Percentiles rank a stretch among this genome's conserved stretches.
phyloP scores from a whole-genome alignment of 1,284 basidiomycete species.

The Cronartium quercuum region DNA sequence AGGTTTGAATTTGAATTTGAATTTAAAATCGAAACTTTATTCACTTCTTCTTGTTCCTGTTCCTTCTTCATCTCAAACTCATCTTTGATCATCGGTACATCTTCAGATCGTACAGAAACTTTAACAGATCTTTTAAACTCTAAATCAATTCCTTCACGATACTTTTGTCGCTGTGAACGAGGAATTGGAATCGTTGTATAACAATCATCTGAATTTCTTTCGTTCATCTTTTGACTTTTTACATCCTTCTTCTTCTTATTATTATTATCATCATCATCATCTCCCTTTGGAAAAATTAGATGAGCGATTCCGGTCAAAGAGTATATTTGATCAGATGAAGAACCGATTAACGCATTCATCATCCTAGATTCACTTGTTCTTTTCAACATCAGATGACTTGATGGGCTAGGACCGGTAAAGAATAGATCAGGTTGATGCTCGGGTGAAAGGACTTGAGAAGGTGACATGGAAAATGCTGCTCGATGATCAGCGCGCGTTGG shows the following conservation, averaged over 20 bases:
- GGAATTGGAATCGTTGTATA: neutral
- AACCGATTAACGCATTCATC: neutral
- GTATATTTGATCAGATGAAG: neutral
- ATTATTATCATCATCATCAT: neutral
- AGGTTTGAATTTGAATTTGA: too few species aligned
- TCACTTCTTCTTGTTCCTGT: too few species aligned
- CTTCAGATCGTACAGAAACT: too few species aligned
- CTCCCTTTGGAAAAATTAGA: neutral
- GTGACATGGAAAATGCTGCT: neutral
- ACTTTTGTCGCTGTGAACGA: neutral
- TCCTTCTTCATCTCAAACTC: too few species aligned
- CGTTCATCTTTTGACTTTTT: neutral
- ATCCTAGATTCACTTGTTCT: neutral
- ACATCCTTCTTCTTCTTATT: too few species aligned
- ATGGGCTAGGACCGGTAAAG: neutral
- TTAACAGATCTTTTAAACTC: too few species aligned
- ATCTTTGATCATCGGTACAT: too few species aligned
- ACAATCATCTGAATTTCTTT: neutral
- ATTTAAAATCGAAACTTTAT: too few species aligned
- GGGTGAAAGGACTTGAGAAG: neutral
- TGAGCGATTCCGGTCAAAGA: neutral
- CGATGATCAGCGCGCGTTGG: neutral
- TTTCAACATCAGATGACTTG: neutral
- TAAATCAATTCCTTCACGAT: neutral
- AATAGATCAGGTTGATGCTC: neutral